Conservation (phyloP, 2,329 filamentous ascomycete genomes). For the Pseudogymnoascus sp. region DNA sequence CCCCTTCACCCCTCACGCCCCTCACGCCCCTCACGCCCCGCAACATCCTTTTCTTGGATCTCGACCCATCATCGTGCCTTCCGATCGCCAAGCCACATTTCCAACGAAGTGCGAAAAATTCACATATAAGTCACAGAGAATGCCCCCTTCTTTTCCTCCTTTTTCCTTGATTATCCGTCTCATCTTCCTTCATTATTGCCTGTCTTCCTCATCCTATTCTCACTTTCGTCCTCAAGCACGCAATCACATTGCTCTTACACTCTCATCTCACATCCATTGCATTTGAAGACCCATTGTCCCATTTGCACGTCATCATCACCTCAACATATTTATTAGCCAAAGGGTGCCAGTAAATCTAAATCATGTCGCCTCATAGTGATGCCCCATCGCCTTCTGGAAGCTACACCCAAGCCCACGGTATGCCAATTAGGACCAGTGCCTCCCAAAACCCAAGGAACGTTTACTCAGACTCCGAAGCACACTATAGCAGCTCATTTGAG, state of each 20-base stretch:
- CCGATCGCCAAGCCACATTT: conserved; percentile 5
- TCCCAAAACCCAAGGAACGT: conserved; percentile 17
- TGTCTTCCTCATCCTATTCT: background rate
- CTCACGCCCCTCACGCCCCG: background rate
- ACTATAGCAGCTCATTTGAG: conserved; percentile 19
- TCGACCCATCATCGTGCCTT: conserved; percentile 7
- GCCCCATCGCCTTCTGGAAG: conserved; percentile 40
- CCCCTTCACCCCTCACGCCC: background rate
- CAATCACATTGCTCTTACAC: background rate
- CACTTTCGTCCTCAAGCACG: background rate
- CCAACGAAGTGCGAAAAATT: background rate
- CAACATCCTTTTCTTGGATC: conserved; percentile 1
- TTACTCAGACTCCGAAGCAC: conserved; percentile 30
- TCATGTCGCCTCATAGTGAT: conserved; percentile 43
- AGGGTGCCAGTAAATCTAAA: conserved; percentile 6
- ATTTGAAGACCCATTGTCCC: conserved; percentile 6
- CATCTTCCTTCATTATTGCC: background rate
- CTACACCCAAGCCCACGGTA: conserved; percentile 31
- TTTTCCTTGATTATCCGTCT: background rate
- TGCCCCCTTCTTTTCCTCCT: background rate
- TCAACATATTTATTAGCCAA: background rate
- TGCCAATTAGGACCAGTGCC: background rate
- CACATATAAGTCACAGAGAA: background rate
- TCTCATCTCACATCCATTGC: background rate
- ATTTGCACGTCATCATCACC: background rate